phyloP scores from a whole-genome alignment of 2,329 filamentous ascomycete genomes.

The Purpureocillium takamizusanense region DNA sequence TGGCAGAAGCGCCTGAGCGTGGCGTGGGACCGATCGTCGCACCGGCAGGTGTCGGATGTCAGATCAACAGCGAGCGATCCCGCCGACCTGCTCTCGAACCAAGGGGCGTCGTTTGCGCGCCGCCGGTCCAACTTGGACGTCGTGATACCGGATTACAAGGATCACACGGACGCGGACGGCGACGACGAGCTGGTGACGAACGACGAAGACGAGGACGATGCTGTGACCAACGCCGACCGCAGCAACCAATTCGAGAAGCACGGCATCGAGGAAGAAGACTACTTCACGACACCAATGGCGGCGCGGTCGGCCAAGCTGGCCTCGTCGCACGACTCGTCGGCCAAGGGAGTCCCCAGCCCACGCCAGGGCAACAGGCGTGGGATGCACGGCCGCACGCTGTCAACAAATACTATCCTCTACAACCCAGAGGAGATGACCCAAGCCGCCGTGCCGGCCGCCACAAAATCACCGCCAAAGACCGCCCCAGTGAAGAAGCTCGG shows the following conservation, averaged over 20 bases:
- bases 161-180: conserved; percentile 74
- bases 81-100: conserved; percentile 51
- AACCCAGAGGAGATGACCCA: conserved; percentile 50
- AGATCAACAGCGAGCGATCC: conserved; percentile 56
- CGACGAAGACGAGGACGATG: conserved; percentile 59
- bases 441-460: conserved; percentile 32
- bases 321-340: conserved; percentile 23
- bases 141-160: conserved; percentile 32
- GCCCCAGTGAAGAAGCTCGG: conserved; percentile 24
- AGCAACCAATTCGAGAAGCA: conserved; percentile 16
- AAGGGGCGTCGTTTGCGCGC: conserved; percentile 23
- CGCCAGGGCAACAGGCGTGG: conserved; percentile 26
- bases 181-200: conserved; percentile 86
- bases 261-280: conserved; percentile 31
- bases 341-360: conserved; percentile 19
- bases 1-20: conserved; percentile 46
- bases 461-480: conserved; percentile 29
- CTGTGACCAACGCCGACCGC: conserved; percentile 31
- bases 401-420: conserved; percentile 76
- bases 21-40: conserved; percentile 36
- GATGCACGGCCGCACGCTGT: conserved; percentile 63
- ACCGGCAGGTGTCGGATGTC: conserved; percentile 43
- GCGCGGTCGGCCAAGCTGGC: conserved; percentile 28
- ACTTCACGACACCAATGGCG: conserved; percentile 44
- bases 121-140: conserved; percentile 29